Base-by-base conservation (phyloP, 2,329 filamentous ascomycete genomes). In the Cladosporium colombiae region DNA sequence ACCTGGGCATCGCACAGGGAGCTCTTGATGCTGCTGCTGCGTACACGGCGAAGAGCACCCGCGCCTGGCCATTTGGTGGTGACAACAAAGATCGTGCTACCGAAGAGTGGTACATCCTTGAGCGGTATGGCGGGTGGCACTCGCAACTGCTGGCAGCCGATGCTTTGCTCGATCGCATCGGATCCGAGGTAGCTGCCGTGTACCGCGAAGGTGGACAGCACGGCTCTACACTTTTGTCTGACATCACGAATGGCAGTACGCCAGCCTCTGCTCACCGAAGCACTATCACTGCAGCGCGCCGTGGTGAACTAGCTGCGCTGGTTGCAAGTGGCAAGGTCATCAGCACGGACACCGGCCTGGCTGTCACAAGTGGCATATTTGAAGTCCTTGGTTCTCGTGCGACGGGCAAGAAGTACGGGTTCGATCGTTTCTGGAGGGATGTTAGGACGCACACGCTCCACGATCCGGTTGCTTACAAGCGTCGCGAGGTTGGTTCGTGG, bases 391-490 rank as follows among this genome's bases (percentile, higher is more conserved):
- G 85, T 0, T 81, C 86, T 0, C 83, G 84, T 67, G 81, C 86
- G 0, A 89, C 87, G 0, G 81, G 83, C 0, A 78, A 78, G 63
- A 88, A 84, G 69, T 83, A 87, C 0, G 86, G 86, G 0, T 75
- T 90, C 66, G 88, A 89, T 77, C 78, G 87, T 1, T 90, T 87
- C 75, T 90, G 86, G 86, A 80, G 88, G 55, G 87, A 90, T 71
- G 78, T 89, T n/a, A 76, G 88, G 5, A 89, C 87, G 5, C 88
- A 90, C 75, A 85, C 83, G 0, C 74, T 90, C 70, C 88, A 90
- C 76, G 88, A 90, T 74, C 88, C 87, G 0, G 86, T 90, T 31
- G 85, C 87, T 27, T 89, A 89, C 71, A 89, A 89, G 81, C 87
- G 88, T 65, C 76, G 84, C 3, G 87, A 90, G 75, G 70, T 89